Conservation (phyloP, 1,139 yeast genomes). For the Blastobotrys ciferrii region DNA sequence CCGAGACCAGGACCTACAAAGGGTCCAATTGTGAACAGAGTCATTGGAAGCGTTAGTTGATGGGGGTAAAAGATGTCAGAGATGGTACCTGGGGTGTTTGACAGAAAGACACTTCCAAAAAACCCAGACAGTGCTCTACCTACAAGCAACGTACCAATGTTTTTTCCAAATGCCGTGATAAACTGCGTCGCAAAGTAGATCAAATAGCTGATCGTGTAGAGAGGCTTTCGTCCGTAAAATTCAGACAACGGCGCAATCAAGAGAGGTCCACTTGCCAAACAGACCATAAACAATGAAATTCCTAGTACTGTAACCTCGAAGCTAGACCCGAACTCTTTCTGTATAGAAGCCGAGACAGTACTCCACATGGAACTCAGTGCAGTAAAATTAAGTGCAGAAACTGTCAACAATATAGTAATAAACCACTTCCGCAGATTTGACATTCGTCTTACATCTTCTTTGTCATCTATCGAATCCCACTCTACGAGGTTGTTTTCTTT, state of each 20-base stretch:
- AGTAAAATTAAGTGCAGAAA: slow-evolving; percentile 48
- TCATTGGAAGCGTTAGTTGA: slow-evolving; percentile 67
- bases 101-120: slow-evolving; percentile 63
- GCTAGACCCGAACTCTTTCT: slow-evolving; percentile 26
- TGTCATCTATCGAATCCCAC: slow-evolving; percentile 41
- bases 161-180: slow-evolving; percentile 62
- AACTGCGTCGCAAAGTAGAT: slow-evolving; percentile 57
- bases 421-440: slow-evolving; percentile 47
- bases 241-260: slow-evolving; percentile 65
- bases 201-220: slow-evolving; percentile 36
- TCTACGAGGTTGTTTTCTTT: slow-evolving; percentile 31
- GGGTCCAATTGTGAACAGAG: slow-evolving; percentile 58
- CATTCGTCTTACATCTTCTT: slow-evolving; percentile 49
- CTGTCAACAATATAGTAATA: slow-evolving; percentile 51
- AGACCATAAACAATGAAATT: slow-evolving; percentile 59
- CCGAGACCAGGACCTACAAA: slow-evolving; percentile 67
- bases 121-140: slow-evolving; percentile 64
- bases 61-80: slow-evolving; percentile 65
- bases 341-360: slow-evolving; percentile 50
- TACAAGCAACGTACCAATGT: slow-evolving; percentile 63
- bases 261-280: slow-evolving; percentile 60
- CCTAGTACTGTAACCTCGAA: slow-evolving; percentile 42
- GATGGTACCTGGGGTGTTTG: slow-evolving; percentile 78
- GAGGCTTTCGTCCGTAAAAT: slow-evolving; percentile 58
- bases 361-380: slow-evolving; percentile 57